Conservation (phyloP, 306 rosid genomes). For the Vicia sativa region DNA sequence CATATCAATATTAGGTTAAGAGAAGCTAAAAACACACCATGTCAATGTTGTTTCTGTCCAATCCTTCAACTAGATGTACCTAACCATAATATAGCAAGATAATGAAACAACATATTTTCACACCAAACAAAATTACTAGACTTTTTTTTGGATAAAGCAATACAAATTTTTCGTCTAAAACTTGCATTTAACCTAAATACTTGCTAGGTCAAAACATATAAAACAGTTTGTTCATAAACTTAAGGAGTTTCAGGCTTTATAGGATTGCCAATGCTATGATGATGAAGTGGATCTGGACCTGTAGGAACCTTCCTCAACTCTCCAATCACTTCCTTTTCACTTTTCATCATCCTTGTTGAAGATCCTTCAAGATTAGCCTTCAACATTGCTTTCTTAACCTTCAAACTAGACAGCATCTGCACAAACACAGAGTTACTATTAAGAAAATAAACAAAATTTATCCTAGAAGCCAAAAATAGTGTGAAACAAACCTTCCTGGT, state of each 20-base stretch:
- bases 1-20: not conserved
- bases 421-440: not conserved
- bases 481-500: constrained; percentile 57
- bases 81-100: not conserved
- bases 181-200: constrained; percentile 11
- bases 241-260: constrained; percentile 58
- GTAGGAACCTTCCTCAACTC: constrained; percentile 68
- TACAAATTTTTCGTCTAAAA: too few relatives aligned
- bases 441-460: not conserved
- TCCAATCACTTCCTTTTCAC: constrained; percentile 34
- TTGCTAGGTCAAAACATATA: not conserved
- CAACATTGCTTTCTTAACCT: not conserved
- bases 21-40: constrained; percentile 22
- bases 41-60: constrained; percentile 44
- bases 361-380: constrained; percentile 39
- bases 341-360: constrained; percentile 31
- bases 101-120: not conserved
- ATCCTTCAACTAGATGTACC: constrained; percentile 42
- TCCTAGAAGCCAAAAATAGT: not conserved
- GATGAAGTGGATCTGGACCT: constrained; percentile 80
- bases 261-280: constrained; percentile 54
- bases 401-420: constrained; percentile 48
- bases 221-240: not conserved
- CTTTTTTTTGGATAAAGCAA: not conserved
- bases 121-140: constrained; percentile 18